Evolutionary conservation across 768 basidiomycete genomes (phyloP).

Genomic region (Lactarius evosmus): DNA sequence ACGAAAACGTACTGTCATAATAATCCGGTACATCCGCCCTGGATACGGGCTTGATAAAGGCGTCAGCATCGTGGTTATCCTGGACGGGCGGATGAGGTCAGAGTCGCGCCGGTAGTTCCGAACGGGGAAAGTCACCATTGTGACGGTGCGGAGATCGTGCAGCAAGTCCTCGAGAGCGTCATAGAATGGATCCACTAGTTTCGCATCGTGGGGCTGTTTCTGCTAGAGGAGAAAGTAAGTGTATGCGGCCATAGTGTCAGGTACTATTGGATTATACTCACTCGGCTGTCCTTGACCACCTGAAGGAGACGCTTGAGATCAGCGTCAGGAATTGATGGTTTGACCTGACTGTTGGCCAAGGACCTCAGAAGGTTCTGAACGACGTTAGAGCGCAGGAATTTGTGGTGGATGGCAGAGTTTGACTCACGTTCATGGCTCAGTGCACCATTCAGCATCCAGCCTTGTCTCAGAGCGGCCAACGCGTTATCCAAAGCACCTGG

Average conservation of each 20-base stretch:
- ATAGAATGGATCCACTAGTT: constrained; percentile 85
- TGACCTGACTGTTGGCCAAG: constrained; percentile 73
- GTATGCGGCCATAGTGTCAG: constrained; percentile 29
- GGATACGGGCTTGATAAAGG: constrained; percentile 91
- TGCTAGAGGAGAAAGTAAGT: constrained; percentile 30
- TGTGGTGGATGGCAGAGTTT: constrained; percentile 33
- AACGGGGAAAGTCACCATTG: constrained; percentile 50
- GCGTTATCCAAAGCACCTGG: constrained; percentile 32
- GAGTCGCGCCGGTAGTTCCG: constrained; percentile 32
- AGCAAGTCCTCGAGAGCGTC: constrained; percentile 90
- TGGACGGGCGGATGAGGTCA: constrained; percentile 33
- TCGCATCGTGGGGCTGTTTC: constrained; percentile 54
- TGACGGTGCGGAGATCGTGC: constrained; percentile 75
- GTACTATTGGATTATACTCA: constrained; percentile 43
- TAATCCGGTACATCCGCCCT: constrained; percentile 92
- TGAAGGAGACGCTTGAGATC: constrained; percentile 81
- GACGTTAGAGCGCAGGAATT: constrained; percentile 22
- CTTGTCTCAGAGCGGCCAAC: constrained; percentile 30
- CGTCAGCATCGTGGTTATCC: constrained; percentile 88
- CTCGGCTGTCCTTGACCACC: constrained; percentile 85
- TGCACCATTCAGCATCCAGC: constrained; percentile 30
- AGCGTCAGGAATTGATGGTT: constrained; percentile 53
- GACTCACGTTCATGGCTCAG: constrained; percentile 39
- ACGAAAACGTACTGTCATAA: constrained; percentile 65
- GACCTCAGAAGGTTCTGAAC: constrained; percentile 84